These are phyloP conservation scores for Penicillium herquei DNA, from an alignment of 495 filamentous ascomycete genomes.

Conservation along the genomic window DNA sequence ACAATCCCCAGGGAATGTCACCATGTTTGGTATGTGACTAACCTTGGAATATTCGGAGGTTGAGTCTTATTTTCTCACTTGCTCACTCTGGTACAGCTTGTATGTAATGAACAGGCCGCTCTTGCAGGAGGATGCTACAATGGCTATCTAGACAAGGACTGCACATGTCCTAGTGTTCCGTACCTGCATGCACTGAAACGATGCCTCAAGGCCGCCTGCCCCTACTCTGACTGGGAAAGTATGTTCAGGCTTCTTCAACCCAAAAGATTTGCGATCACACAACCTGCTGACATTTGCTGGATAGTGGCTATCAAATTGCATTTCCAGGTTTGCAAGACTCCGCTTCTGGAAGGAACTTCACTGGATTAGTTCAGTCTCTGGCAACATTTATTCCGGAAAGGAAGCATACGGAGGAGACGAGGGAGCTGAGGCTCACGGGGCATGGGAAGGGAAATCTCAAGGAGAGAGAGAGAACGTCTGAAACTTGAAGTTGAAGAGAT, in stretches of 20 bases:
- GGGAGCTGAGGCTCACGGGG: too few relatives aligned
- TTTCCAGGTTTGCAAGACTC: neutral
- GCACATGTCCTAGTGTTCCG: constrained; percentile 2
- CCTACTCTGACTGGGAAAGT: constrained; percentile 3
- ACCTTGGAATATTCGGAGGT: neutral
- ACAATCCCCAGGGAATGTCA: neutral
- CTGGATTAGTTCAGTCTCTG: neutral
- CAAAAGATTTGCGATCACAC: neutral
- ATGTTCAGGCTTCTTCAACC: neutral
- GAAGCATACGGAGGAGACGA: too few relatives aligned
- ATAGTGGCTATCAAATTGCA: neutral
- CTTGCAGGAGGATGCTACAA: neutral
- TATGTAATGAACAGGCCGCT: constrained; percentile 6
- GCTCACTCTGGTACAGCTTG: neutral
- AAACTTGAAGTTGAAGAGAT: too few relatives aligned
- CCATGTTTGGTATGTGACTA: constrained; percentile 1
- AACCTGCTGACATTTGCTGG: neutral
- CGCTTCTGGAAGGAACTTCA: neutral
- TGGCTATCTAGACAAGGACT: neutral
- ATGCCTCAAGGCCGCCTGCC: neutral
- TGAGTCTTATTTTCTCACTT: neutral
- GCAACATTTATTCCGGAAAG: neutral
- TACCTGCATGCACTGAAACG: neutral
- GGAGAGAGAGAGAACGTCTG: too few relatives aligned
- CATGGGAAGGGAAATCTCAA: too few relatives aligned